phyloP scores from a whole-genome alignment of 805 yeast genomes.

The Wilhelminamyces savonicus region DNA sequence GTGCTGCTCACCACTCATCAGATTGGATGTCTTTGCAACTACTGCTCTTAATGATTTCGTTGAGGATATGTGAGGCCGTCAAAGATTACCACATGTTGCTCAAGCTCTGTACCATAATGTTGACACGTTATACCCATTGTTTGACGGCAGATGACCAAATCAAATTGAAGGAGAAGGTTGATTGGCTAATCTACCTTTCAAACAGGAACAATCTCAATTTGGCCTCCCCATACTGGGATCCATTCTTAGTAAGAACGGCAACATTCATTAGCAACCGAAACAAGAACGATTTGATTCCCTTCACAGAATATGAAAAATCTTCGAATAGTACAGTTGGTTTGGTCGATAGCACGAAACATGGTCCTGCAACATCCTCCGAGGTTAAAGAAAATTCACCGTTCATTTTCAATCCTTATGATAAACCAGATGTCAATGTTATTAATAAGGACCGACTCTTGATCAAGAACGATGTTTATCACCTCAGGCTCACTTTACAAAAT shows the following conservation, averaged over 20 bases:
- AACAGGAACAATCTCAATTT: slow-evolving; percentile 19
- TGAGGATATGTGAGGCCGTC: slow-evolving; percentile 47
- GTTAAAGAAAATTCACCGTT: slow-evolving; percentile 7
- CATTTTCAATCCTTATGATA: slow-evolving; percentile 47
- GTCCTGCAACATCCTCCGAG: not conserved
- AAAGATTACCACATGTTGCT: slow-evolving; percentile 34
- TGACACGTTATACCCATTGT: slow-evolving; percentile 50
- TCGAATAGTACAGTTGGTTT: slow-evolving; percentile 6
- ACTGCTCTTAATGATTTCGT: slow-evolving; percentile 45
- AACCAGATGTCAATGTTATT: slow-evolving; percentile 16
- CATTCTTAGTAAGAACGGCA: slow-evolving; percentile 51
- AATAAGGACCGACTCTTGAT: slow-evolving; percentile 43
- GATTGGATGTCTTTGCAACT: slow-evolving; percentile 55
- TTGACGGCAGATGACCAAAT: slow-evolving; percentile 56
- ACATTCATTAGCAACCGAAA: slow-evolving; percentile 18
- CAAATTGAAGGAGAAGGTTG: slow-evolving; percentile 28
- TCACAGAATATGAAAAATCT: slow-evolving; percentile 15
- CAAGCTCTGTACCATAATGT: slow-evolving; percentile 45
- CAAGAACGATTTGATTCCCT: slow-evolving; percentile 39
- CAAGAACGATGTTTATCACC: slow-evolving; percentile 49
- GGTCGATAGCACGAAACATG: slow-evolving; percentile 2
- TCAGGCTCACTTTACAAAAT: slow-evolving; percentile 59
- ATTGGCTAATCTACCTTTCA: slow-evolving; percentile 12
- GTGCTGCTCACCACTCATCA: slow-evolving; percentile 16
- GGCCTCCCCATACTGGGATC: slow-evolving; percentile 63